Conservation (phyloP, 116 monocot genomes). For the Cymodocea nodosa region DNA sequence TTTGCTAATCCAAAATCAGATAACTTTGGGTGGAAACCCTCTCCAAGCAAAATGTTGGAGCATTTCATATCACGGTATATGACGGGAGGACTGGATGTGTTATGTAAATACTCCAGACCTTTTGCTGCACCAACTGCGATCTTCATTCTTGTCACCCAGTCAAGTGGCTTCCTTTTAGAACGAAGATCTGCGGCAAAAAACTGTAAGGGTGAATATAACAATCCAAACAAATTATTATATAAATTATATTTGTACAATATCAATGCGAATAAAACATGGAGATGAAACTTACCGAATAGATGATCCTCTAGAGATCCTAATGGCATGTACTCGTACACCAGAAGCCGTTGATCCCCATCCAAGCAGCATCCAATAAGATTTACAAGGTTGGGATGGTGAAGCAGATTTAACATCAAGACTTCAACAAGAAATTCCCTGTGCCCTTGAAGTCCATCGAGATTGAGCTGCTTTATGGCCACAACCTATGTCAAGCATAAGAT, state of each 20-base stretch:
- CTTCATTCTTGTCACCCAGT: constrained; percentile 72
- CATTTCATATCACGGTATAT: constrained; percentile 63
- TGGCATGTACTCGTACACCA: constrained; percentile 84
- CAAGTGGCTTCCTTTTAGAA: constrained; percentile 26
- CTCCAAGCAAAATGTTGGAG: constrained; percentile 46
- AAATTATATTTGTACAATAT: neutral
- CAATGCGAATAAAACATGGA: neutral
- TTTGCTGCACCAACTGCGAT: constrained; percentile 70
- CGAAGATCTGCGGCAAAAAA: neutral
- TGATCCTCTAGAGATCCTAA: constrained; percentile 73
- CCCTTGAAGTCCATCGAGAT: constrained; percentile 65
- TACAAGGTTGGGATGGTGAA: constrained; percentile 74
- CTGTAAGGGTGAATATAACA: neutral
- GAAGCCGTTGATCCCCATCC: constrained; percentile 52
- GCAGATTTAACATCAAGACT: constrained; percentile 78
- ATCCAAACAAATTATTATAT: neutral
- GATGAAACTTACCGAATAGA: constrained; percentile 40
- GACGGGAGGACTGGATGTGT: constrained; percentile 46
- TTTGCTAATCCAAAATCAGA: constrained; percentile 72
- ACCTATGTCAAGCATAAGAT: constrained; percentile 11
- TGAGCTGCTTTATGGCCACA: constrained; percentile 74
- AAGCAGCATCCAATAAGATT: constrained; percentile 72
- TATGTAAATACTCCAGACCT: constrained; percentile 71
- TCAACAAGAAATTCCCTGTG: constrained; percentile 78
- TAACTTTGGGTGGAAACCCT: constrained; percentile 44